A percentile compares a stretch with the other conserved stretches of the same genome.
These are phyloP conservation scores for Stenocarpella maydis DNA, from an alignment of 2,329 filamentous ascomycete species.

Conservation along the genomic window DNA sequence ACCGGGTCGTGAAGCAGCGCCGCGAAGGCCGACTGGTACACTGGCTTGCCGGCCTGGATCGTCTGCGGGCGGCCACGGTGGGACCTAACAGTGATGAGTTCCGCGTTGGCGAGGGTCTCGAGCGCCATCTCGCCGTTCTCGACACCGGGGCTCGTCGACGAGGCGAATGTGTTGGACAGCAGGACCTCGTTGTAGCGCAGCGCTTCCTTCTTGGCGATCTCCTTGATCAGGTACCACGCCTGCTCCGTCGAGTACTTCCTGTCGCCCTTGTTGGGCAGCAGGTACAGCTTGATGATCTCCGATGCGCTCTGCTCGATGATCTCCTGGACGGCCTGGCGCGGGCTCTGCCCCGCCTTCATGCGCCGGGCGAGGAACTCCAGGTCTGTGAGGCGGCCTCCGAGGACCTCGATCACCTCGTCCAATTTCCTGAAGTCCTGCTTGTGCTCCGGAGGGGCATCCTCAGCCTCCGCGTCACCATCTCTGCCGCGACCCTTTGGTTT, in stretches of 20 bases:
- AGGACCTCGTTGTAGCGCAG: conserved; percentile 89
- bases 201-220: conserved; percentile 71
- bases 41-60: conserved; percentile 83
- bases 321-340: conserved; percentile 80
- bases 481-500: conserved; percentile 46
- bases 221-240: conserved; percentile 88
- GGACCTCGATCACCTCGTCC: conserved; percentile 79
- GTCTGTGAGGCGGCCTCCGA: conserved; percentile 94
- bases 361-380: conserved; percentile 92
- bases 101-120: conserved; percentile 81
- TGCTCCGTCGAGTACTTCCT: conserved; percentile 83
- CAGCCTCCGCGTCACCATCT: conserved; percentile 38
- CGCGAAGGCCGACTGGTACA: conserved; percentile 85
- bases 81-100: conserved; percentile 81
- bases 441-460: conserved; percentile 48
- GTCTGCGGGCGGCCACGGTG: conserved; percentile 78
- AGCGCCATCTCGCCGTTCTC: conserved; percentile 77
- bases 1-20: conserved; percentile 75
- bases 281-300: conserved; percentile 93
- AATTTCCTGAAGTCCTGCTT: conserved; percentile 70
- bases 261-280: conserved; percentile 68
- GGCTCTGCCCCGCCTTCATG: conserved; percentile 86
- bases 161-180: conserved; percentile 77
- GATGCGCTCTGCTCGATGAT: conserved; percentile 90
- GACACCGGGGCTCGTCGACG: conserved; percentile 55